A percentile compares a stretch with the other conserved stretches of the same genome.
These are phyloP conservation scores for Chrysanthemum makinoi DNA, from an alignment of 129 eudicot genomes.

Conservation along the genomic window DNA sequence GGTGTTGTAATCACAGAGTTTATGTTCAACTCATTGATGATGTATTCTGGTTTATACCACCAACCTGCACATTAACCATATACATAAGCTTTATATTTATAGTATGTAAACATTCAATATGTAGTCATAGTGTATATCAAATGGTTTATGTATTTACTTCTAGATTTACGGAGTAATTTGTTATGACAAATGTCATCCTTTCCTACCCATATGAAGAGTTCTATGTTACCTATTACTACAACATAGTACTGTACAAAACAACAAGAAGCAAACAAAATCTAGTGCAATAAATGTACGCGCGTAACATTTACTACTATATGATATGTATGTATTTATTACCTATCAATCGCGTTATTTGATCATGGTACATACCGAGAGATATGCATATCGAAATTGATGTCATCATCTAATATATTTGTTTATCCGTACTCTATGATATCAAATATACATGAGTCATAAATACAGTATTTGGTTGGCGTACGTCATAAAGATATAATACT, in stretches of 20 bases:
- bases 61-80: slow-evolving; percentile 53
- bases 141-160: too few relatives aligned
- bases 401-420: not conserved
- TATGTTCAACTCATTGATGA: slow-evolving; percentile 89
- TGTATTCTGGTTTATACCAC: slow-evolving; percentile 95
- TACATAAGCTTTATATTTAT: not conserved
- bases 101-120: too few relatives aligned
- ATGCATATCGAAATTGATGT: not conserved
- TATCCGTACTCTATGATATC: too few relatives aligned
- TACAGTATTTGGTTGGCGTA: not conserved
- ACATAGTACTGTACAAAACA: not conserved
- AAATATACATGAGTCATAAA: not conserved
- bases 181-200: too few relatives aligned
- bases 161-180: too few relatives aligned
- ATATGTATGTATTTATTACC: slow-evolving; percentile 19
- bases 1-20: slow-evolving; percentile 97
- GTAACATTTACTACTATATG: not conserved
- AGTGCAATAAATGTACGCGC: not conserved
- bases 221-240: too few relatives aligned
- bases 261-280: not conserved
- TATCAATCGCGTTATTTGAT: slow-evolving; percentile 1
- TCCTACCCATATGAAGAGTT: too few relatives aligned
- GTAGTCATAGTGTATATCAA: too few relatives aligned
- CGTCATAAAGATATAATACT: not conserved
- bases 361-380: not conserved